phyloP scores from a whole-genome alignment of 129 eudicot genomes.

The Tagetes patula region DNA sequence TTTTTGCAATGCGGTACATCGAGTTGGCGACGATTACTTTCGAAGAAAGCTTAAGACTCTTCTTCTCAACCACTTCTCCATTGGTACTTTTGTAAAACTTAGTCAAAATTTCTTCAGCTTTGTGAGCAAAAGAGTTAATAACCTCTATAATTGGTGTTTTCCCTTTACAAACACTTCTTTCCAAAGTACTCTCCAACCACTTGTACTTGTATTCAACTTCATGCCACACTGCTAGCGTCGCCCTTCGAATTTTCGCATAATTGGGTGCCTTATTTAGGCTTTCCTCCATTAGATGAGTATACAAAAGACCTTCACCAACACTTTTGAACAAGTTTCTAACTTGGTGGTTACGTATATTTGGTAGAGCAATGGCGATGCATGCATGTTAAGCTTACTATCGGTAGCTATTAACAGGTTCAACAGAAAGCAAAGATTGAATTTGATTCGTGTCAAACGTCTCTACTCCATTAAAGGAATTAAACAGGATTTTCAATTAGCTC shows the following conservation, averaged over 20 bases:
- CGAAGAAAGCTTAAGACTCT: not conserved
- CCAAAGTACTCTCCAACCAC: not conserved
- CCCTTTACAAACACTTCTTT: not conserved
- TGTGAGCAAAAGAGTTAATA: not conserved
- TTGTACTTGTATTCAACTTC: not conserved
- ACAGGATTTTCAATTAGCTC: not conserved
- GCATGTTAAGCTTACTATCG: constrained; percentile 17
- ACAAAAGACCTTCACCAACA: constrained; percentile 12
- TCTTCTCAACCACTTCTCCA: not conserved
- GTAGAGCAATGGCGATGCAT: constrained; percentile 1
- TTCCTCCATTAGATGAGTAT: constrained; percentile 4
- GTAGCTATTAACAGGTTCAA: not conserved
- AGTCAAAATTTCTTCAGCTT: not conserved
- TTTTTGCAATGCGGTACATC: not conserved
- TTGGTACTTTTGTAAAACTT: not conserved
- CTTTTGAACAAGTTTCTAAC: not conserved
- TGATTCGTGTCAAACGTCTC: not conserved
- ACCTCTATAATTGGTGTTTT: not conserved
- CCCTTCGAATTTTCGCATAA: not conserved
- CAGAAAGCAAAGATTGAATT: not conserved
- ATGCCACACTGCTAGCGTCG: not conserved
- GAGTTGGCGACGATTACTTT: not conserved
- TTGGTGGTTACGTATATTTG: not conserved
- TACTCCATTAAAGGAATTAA: not conserved
- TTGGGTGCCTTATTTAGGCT: not conserved